Evolutionary conservation across 768 basidiomycete genomes (phyloP).

Genomic region (Glaciozyma martinii): DNA sequence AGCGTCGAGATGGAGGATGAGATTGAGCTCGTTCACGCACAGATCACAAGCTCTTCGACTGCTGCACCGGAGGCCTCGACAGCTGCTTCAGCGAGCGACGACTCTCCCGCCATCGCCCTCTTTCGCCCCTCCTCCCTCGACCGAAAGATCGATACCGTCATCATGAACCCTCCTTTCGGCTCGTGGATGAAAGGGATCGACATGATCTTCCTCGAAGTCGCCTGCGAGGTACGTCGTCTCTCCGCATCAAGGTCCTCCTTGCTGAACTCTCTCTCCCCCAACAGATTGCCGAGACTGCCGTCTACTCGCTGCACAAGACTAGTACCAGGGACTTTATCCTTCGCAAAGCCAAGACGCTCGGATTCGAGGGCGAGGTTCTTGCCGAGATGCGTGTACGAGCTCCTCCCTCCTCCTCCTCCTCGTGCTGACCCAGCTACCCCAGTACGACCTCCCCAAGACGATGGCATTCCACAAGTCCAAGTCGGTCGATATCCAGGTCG

Average conservation of each 20-base stretch:
- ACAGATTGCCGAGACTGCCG: conserved; percentile 32
- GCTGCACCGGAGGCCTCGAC: background rate
- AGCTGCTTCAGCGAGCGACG: background rate
- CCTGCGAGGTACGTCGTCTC: conserved; percentile 22
- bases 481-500: conserved; percentile 34
- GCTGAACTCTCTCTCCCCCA: background rate
- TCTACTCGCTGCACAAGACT: conserved; percentile 35
- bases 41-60: conserved; percentile 9
- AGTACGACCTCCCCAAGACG: conserved; percentile 34
- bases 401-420: background rate
- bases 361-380: conserved; percentile 29
- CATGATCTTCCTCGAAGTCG: conserved; percentile 35
- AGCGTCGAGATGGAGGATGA: conserved; percentile 34
- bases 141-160: conserved; percentile 26
- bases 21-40: conserved; percentile 30
- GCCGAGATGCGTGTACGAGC: conserved; percentile 29
- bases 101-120: background rate
- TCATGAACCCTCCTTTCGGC: conserved; percentile 33
- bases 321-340: conserved; percentile 29
- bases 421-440: background rate
- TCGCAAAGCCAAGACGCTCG: conserved; percentile 26
- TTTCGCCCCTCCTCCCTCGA: conserved; percentile 1
- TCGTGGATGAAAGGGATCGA: conserved; percentile 35
- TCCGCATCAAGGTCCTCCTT: background rate
- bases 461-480: conserved; percentile 36